Evolutionary conservation across 169 alveolate species (phyloP).

Genomic region (Eimeria brunetti): DNA sequence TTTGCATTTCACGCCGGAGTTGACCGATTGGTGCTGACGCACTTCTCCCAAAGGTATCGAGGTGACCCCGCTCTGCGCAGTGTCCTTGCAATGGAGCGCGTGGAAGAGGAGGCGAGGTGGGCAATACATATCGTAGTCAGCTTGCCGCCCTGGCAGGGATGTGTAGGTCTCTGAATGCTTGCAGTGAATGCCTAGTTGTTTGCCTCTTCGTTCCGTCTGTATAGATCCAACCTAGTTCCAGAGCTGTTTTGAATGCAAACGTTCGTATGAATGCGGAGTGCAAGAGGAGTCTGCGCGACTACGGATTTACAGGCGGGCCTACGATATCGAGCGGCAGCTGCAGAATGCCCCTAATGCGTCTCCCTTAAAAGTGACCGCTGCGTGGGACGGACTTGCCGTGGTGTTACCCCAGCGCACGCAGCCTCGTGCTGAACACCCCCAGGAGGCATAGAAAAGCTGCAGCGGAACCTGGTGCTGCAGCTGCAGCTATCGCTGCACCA

Average conservation of each 20-base stretch:
- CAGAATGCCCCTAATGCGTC: not conserved
- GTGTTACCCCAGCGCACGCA: slow-evolving; percentile 54
- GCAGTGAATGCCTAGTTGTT: not conserved
- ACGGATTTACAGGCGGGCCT: slow-evolving; percentile 45
- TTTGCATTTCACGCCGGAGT: slow-evolving; percentile 85
- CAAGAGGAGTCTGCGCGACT: not conserved
- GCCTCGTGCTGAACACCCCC: slow-evolving; percentile 4
- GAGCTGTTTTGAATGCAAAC: not conserved
- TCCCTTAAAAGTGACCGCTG: slow-evolving; percentile 39
- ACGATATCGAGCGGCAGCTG: slow-evolving; percentile 69
- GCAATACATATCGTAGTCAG: not conserved
- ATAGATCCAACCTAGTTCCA: not conserved
- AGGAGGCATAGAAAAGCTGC: not conserved
- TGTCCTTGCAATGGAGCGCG: slow-evolving; percentile 79
- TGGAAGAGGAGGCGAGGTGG: slow-evolving; percentile 85
- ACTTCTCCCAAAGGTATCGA: slow-evolving; percentile 86
- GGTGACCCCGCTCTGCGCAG: slow-evolving; percentile 85
- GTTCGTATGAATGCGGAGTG: not conserved
- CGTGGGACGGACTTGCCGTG: slow-evolving; percentile 67
- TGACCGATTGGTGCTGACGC: slow-evolving; percentile 84
- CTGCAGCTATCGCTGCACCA: slow-evolving; percentile 14
- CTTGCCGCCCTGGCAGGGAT: not conserved
- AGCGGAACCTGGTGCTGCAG: not conserved
- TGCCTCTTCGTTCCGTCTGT: not conserved
- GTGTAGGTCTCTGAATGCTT: not conserved